Conservation (phyloP, 2,329 filamentous ascomycete genomes). For the Ceratocystis ficicola region DNA sequence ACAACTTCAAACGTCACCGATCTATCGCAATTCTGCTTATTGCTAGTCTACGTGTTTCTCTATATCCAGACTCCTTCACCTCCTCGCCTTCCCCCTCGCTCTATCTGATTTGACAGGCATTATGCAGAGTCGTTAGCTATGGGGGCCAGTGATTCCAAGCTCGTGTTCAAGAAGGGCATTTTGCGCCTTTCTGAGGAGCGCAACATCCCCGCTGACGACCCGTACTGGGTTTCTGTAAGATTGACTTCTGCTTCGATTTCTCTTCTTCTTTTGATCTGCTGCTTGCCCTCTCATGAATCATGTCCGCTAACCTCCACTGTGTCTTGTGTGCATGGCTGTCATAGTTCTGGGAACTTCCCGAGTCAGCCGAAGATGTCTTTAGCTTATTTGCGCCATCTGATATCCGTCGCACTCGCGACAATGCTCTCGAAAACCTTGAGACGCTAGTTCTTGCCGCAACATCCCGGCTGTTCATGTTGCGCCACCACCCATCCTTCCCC, state of each 20-base stretch:
- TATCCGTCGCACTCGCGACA: conserved; percentile 77
- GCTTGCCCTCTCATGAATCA: conserved; percentile 17
- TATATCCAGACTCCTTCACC: not conserved
- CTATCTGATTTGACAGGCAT: not conserved
- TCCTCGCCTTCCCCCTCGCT: not conserved
- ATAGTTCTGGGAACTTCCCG: conserved; percentile 94
- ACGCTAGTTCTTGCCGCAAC: conserved; percentile 74
- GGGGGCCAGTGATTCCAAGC: conserved; percentile 97
- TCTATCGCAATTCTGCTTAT: not conserved
- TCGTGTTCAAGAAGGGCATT: conserved; percentile 97
- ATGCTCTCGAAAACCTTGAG: conserved; percentile 75
- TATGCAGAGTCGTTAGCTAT: conserved; percentile 37
- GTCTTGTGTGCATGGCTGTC: not conserved
- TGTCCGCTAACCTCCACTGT: not conserved
- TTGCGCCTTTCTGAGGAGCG: conserved; percentile 89
- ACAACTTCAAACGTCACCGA: not conserved
- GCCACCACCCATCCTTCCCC: conserved; percentile 83
- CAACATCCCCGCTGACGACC: conserved; percentile 73
- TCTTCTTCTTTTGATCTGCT: not conserved
- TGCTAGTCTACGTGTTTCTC: not conserved
- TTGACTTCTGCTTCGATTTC: not conserved
- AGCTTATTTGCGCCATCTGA: conserved; percentile 83
- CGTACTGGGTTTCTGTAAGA: conserved; percentile 83
- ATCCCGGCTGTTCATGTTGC: conserved; percentile 68
- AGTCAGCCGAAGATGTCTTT: conserved; percentile 92